Evolutionary conservation across 192 early-diverging fungal genomes (phyloP), one percentile per base, ranked within the genome.

Genomic region (Coemansia sp.): DNA sequence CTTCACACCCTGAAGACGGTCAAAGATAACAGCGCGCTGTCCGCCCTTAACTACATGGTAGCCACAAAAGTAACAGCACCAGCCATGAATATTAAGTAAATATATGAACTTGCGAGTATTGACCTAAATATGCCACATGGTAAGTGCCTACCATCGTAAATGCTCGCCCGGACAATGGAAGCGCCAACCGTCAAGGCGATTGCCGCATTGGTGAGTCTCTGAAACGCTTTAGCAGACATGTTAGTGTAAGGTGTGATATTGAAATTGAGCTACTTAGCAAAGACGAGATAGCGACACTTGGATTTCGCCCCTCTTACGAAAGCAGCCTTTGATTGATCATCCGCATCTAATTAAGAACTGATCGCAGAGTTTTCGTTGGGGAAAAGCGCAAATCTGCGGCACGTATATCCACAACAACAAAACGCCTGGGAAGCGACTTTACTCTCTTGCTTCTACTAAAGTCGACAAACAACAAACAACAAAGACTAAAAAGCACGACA

Each of bases 1-100:
- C 73, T 91, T 90, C 47, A 98, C 95, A 85, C 96, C 97, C 66
- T 94, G 89, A 47, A 96, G 70, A 78, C 97, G 92, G 77, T 99
- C 96, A 82, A 98, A 99, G 71, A 99, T 93, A 40, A 99, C 95
- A 0, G 96, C 97, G 65, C 97, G 92, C 71, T 95, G 86, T 47
- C 97, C 97, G 74, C 95, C 97, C 82, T 96, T 91, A 63, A 99
- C 97, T 95, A 79, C 75, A 24, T 15, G 18, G n/a, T 12, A 40
- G 1, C 47, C 31, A 47, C 51, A 55, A 64, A 64, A n/a, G 20
- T 24, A 47, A 15, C 9, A 46, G 49, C 8, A 69, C n/a, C 24
- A 57, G 5, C 31, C 31, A 15, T 68, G 15, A 15, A 12, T 7
- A 38, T 47, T 34, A 22, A 33, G 70, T 62, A 44, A 49, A 52